phyloP scores from a whole-genome alignment of 495 filamentous ascomycete genomes.

The Durotheca rogersii region DNA sequence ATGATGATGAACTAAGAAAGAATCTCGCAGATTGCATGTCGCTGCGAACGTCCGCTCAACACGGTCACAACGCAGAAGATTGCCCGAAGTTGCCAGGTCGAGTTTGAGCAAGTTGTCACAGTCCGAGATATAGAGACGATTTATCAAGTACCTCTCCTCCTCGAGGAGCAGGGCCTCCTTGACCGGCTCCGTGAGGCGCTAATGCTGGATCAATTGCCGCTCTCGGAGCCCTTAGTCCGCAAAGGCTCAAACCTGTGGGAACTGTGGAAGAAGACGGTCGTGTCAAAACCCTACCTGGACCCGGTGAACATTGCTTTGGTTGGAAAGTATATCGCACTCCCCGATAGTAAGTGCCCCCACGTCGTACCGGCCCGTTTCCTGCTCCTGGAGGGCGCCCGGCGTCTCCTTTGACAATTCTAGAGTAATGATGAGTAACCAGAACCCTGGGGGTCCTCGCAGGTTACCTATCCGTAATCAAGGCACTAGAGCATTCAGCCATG shows the following conservation, averaged over 20 bases:
- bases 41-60: conserved; percentile 73
- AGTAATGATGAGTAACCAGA: background rate
- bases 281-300: conserved; percentile 63
- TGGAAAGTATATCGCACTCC: conserved; percentile 82
- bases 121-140: conserved; percentile 84
- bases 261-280: conserved; percentile 68
- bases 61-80: conserved; percentile 81
- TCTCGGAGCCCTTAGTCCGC: conserved; percentile 49
- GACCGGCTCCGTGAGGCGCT: conserved; percentile 59
- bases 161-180: conserved; percentile 76
- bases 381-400: background rate
- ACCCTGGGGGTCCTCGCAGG: background rate
- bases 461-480: conserved; percentile 50
- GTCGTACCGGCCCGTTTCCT: conserved; percentile 33
- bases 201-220: conserved; percentile 53
- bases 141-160: conserved; percentile 89
- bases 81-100: conserved; percentile 81
- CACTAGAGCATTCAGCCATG: conserved; percentile 91
- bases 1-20: too few species aligned
- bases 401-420: background rate
- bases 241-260: conserved; percentile 68
- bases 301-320: conserved; percentile 82
- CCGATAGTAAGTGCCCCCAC: conserved; percentile 52
- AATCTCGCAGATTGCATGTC: conserved; percentile 75
- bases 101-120: conserved; percentile 74